Conservation (phyloP, 345 rosid species). For the Citrus maxima region DNA sequence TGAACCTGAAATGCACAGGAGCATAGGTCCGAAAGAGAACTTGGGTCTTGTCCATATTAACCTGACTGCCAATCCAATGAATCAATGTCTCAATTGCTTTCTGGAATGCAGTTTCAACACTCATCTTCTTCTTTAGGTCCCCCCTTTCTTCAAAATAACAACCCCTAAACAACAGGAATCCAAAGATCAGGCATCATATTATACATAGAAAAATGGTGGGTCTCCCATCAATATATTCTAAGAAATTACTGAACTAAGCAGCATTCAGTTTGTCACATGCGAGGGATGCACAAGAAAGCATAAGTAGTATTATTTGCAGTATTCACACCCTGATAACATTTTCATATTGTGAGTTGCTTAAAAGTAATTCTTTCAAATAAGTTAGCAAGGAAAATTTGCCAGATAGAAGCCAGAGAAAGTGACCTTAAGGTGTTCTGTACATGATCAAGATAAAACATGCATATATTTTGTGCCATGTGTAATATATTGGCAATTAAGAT, state of each 20-base stretch:
- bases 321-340: not conserved
- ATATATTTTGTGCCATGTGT: not conserved
- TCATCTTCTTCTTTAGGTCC: slow-evolving; percentile 58
- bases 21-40: slow-evolving; percentile 73
- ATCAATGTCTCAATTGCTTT: slow-evolving; percentile 51
- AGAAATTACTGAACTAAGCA: not conserved
- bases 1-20: slow-evolving; percentile 84
- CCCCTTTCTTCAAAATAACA: slow-evolving; percentile 67
- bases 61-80: slow-evolving; percentile 50
- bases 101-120: slow-evolving; percentile 51
- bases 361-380: not conserved
- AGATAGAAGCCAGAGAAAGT: not conserved
- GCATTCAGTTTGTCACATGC: not conserved
- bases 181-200: slow-evolving; percentile 9
- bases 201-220: not conserved
- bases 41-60: slow-evolving; percentile 48
- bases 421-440: not conserved
- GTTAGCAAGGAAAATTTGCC: not conserved
- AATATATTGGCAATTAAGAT: not conserved
- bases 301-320: not conserved
- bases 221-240: not conserved
- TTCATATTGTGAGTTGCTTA: not conserved
- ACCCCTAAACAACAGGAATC: slow-evolving; percentile 42
- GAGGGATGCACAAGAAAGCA: not conserved
- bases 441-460: not conserved